Base-by-base conservation (phyloP, 129 eudicot genomes). In the Solidago caesia region DNA sequence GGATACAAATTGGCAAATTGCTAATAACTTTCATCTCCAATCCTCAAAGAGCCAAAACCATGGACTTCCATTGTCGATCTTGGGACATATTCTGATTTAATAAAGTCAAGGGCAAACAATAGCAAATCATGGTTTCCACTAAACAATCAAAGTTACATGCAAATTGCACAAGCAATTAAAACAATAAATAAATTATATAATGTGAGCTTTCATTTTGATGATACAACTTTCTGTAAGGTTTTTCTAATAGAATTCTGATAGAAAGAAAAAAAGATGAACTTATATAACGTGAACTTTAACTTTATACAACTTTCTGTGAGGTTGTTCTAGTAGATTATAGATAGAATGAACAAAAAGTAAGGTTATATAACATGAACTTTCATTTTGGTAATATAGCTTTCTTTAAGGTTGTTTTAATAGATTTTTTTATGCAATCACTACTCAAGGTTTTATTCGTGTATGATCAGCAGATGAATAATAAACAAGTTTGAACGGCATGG, bases 1-100 rank as follows among this genome's bases (percentile, higher is more conserved):
- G 89, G 89, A 89, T 82, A 84, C 91, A 78, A 63, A 61, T 72
- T 62, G 73, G 82, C 91, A 78, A 63, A 61, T 72, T 62, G 73
- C 75, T 67, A 68, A 77, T 41, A 68, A 75, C 79, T 11, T 84
- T 80, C 76, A 67, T 84, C 80, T 58, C 79, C 82, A 43, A 64
- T 56, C 79, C 82, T 80, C 75, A 56, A 77, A 78, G 72, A 77
- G 82, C 80, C 71, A 60, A 73, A 69, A 75, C 77, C 76, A 68
- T 76, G 84, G 81, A 82, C 78, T 81, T 86, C 85, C 84, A 48
- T 7, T 12, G 81, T 57, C 42, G 69, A 77, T 77, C 78, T 83
- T 72, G 76, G 71, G 59, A 71, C 47, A 60, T 64, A 74, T 21
- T 84, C 91, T 85, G 89, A 74, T 71, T 65, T 47, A 65, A 67